Percentiles rank a stretch among this genome's conserved stretches.
Conservation (phyloP, 1,139 yeast species). For the Candida buenavistaensis region DNA sequence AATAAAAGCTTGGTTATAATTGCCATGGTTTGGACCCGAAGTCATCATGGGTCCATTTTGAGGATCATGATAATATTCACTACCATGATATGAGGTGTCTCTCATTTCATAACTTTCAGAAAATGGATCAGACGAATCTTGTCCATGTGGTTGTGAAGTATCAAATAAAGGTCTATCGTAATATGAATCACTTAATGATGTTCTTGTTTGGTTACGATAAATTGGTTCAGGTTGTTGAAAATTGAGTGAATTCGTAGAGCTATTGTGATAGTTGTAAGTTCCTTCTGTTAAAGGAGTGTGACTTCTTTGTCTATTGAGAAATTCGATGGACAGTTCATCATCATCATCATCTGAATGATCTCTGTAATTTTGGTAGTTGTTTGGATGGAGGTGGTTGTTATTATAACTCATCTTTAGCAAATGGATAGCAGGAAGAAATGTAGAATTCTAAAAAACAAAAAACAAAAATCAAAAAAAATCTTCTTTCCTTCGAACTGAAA, state of each 20-base stretch:
- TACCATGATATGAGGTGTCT: slow-evolving; percentile 23
- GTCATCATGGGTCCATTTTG: slow-evolving; percentile 10
- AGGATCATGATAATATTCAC: slow-evolving; percentile 1
- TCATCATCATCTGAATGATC: slow-evolving; percentile 12
- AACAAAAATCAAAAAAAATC: too few relatives aligned
- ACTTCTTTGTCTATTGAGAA: slow-evolving; percentile 11
- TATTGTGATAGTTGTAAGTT: slow-evolving; percentile 19
- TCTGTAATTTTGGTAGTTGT: slow-evolving; percentile 6
- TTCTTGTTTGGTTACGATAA: slow-evolving; percentile 15
- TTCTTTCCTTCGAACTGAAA: too few relatives aligned
- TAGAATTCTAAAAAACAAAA: background rate
- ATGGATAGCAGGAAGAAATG: background rate
- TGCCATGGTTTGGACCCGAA: slow-evolving; percentile 8
- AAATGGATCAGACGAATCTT: slow-evolving; percentile 18
- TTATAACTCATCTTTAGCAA: slow-evolving; percentile 12
- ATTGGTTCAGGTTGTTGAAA: slow-evolving; percentile 37
- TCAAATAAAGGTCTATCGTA: slow-evolving; percentile 28
- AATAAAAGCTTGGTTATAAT: slow-evolving; percentile 43
- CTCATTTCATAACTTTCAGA: slow-evolving; percentile 29
- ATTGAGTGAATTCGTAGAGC: slow-evolving; percentile 25
- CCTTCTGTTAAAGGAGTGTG: slow-evolving; percentile 18
- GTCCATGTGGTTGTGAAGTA: slow-evolving; percentile 18
- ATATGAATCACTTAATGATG: slow-evolving; percentile 16
- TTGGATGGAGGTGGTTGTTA: slow-evolving; percentile 9
- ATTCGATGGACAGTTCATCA: slow-evolving; percentile 10